Conservation (phyloP, 495 filamentous ascomycete species). For the Chaetomium fimeti region DNA sequence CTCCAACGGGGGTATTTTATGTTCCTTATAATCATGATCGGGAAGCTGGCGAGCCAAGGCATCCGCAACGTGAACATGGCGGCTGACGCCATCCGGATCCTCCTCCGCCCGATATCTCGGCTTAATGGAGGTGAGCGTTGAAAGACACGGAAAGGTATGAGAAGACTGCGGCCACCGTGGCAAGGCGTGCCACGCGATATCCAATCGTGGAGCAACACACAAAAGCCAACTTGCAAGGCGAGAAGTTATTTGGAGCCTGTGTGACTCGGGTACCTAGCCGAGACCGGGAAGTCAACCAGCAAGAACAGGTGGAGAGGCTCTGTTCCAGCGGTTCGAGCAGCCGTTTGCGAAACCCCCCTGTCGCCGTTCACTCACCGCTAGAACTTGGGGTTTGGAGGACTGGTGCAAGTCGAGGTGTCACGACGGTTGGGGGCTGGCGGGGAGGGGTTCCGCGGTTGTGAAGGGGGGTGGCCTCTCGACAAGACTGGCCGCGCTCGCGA, state of each 20-base stretch:
- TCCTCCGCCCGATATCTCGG: not conserved
- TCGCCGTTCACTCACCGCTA: not conserved
- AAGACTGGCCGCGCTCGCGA: slow-evolving; percentile 8
- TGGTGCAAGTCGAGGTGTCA: slow-evolving; percentile 4
- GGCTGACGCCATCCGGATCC: slow-evolving; percentile 10
- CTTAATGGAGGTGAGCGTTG: not conserved
- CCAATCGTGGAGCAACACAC: not conserved
- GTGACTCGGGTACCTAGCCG: not conserved
- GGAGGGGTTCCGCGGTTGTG: slow-evolving; percentile 8
- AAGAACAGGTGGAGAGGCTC: not conserved
- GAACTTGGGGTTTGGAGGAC: not conserved
- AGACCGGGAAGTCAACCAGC: not conserved
- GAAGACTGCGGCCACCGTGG: not conserved
- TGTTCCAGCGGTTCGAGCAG: not conserved
- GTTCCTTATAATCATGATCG: not conserved
- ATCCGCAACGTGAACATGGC: not conserved
- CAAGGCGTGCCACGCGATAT: not conserved
- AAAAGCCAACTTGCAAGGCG: not conserved
- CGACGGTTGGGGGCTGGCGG: slow-evolving; percentile 9
- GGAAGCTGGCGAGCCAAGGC: not conserved
- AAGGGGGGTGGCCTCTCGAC: slow-evolving; percentile 3
- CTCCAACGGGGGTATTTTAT: not conserved
- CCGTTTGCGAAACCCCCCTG: not conserved
- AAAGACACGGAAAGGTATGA: not conserved
- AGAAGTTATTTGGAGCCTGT: not conserved